Conservation (phyloP, 2,329 filamentous ascomycete genomes). For the Botrytis elliptica region DNA sequence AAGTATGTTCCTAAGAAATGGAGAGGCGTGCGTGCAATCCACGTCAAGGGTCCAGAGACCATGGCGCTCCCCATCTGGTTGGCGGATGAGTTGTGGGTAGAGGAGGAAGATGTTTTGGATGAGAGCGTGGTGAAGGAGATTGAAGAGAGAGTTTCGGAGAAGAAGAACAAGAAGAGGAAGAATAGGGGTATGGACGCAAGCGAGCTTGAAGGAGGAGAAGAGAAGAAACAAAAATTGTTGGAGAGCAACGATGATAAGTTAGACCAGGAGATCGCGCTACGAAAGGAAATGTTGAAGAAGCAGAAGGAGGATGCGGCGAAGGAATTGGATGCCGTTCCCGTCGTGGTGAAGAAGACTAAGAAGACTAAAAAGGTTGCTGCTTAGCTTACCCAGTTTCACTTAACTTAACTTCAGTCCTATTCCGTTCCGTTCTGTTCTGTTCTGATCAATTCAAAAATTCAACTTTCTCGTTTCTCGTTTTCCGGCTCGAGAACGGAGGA, state of each 20-base stretch:
- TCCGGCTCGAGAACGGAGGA: background rate
- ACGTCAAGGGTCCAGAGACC: slow-evolving; percentile 88
- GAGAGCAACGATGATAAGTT: slow-evolving; percentile 40
- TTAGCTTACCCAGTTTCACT: background rate
- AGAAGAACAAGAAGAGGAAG: slow-evolving; percentile 25
- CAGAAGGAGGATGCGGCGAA: slow-evolving; percentile 40
- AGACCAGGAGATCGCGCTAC: slow-evolving; percentile 39
- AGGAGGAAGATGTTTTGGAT: slow-evolving; percentile 69
- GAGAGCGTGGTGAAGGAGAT: slow-evolving; percentile 44
- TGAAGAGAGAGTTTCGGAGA: slow-evolving; percentile 12
- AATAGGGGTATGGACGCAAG: slow-evolving; percentile 8
- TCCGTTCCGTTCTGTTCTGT: too few relatives aligned
- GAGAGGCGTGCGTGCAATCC: slow-evolving; percentile 79
- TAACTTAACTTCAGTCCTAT: too few relatives aligned
- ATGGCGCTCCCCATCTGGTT: slow-evolving; percentile 92
- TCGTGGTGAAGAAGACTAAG: slow-evolving; percentile 29
- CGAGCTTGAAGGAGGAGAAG: slow-evolving; percentile 34
- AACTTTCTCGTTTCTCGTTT: background rate
- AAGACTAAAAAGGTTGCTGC: slow-evolving; percentile 34
- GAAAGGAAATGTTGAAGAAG: slow-evolving; percentile 41
- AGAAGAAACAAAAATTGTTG: slow-evolving; percentile 40
- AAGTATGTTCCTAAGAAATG: slow-evolving; percentile 84
- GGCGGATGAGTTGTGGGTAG: slow-evolving; percentile 86
- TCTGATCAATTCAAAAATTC: background rate
- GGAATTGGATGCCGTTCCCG: slow-evolving; percentile 34